Percentiles rank a stretch among this genome's conserved stretches.
These are phyloP conservation scores for Macrophomina pseudophaseolina DNA, from an alignment of 2,329 filamentous ascomycete species.

Conservation along the genomic window DNA sequence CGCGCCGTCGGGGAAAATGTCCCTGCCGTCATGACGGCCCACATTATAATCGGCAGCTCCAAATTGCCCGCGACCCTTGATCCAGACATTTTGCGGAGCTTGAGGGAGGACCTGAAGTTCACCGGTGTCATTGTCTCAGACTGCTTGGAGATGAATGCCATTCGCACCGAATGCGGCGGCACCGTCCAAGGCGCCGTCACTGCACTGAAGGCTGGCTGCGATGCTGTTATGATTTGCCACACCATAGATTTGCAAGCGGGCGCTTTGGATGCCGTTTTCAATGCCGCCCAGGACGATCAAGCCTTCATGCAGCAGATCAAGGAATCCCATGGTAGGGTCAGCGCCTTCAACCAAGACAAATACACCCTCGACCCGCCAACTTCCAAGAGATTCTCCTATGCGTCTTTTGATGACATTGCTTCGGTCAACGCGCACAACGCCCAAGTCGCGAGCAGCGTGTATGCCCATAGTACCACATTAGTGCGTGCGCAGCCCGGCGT, in stretches of 20 bases:
- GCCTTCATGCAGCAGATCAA: neutral
- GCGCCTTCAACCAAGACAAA: neutral
- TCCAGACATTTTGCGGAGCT: neutral
- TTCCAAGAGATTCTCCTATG: neutral
- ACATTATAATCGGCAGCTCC: slow-evolving; percentile 14
- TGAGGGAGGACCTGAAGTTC: slow-evolving; percentile 5
- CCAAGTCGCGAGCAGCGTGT: neutral
- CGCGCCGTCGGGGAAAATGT: neutral
- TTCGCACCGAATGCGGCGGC: slow-evolving; percentile 24
- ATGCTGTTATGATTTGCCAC: slow-evolving; percentile 26
- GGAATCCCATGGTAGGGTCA: neutral
- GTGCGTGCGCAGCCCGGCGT: neutral
- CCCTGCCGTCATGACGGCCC: slow-evolving; percentile 18
- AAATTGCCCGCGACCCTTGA: slow-evolving; percentile 17
- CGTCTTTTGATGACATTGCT: neutral
- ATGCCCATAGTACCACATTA: neutral
- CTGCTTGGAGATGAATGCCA: slow-evolving; percentile 25
- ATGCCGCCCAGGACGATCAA: neutral
- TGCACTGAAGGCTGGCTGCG: slow-evolving; percentile 13
- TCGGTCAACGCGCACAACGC: neutral
- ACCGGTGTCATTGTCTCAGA: slow-evolving; percentile 20
- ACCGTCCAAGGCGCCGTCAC: slow-evolving; percentile 20
- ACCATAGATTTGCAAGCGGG: slow-evolving; percentile 13
- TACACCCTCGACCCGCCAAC: neutral
- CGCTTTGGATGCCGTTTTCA: slow-evolving; percentile 15